Evolutionary conservation across 371 early-diverging fungal genomes (phyloP), one percentile per base, ranked within the genome.

Genomic region (Mortierella sp.): DNA sequence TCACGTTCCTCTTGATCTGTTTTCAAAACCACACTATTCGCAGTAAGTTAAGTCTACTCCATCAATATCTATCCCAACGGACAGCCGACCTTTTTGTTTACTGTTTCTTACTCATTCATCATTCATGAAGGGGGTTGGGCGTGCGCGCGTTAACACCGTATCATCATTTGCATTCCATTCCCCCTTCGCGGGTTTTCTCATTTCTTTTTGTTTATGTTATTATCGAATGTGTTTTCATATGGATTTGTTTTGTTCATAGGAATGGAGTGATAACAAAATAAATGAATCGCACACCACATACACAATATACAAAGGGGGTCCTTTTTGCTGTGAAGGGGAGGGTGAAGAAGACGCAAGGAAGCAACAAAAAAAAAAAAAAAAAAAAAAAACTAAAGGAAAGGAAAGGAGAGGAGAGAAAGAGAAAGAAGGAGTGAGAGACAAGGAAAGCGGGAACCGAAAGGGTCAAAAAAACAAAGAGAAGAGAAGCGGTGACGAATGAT

Each of bases 1-100:
- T n/a, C 55, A 7, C 14, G 31, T 28, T 31, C 42, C 5, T 38
- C 42, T 63, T 63, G 63, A 16, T 34, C 63, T 7, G 42, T 63
- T 28, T 28, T 31, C 34, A 31, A 63, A 63, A 63, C 63, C 63
- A 63, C 34, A 31, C 63, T 19, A 31, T 13, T 60, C 14, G 63
- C 63, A 63, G 63, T 63, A 63, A 63, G 63, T 31, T 5, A 21
- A 11, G 4, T 26, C 42, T 38, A 38, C 42, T 38, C 42, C 42
- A 38, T 57, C n/a, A 26, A 26, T 26, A 63, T 63, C 63, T 63
- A 63, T 63, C 7, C 63, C 63, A 63, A 63, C 63, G 63, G 63
- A 31, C 31, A 31, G 50, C 3, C 50, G 50, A 16, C 50, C 16
- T 50, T 11, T 50, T 14, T 50, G 50, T 13, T 50, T 50, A 50